Percentiles rank a stretch among this genome's conserved stretches.
Evolutionary conservation across 164 flowering plant genomes (phyloP).

Genomic region (Cinnamomum chago): DNA sequence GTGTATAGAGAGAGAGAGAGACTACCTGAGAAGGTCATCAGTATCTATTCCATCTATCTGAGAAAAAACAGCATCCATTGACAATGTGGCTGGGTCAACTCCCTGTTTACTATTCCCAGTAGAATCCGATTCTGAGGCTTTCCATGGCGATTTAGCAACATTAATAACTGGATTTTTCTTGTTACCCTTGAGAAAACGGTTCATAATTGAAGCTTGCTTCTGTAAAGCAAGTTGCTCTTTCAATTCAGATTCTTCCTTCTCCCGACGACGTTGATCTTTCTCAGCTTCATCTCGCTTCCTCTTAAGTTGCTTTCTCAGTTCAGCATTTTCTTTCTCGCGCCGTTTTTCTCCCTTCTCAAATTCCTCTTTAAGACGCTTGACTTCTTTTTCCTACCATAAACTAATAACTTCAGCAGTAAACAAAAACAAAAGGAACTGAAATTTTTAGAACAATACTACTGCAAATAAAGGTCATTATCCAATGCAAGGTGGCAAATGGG

Average conservation of each 20-base stretch:
- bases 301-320: slow-evolving; percentile 39
- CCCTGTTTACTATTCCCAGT: slow-evolving; percentile 20
- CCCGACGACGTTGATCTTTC: slow-evolving; percentile 58
- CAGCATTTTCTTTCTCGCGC: slow-evolving; percentile 69
- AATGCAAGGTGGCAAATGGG: no score
- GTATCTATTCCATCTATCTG: slow-evolving; percentile 21
- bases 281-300: slow-evolving; percentile 37
- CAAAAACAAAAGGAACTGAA: no score
- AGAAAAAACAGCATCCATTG: slow-evolving; percentile 59
- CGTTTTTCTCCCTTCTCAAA: slow-evolving; percentile 63
- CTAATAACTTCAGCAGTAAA: slow-evolving; percentile 4
- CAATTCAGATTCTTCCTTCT: slow-evolving; percentile 67
- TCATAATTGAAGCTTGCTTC: slow-evolving; percentile 92
- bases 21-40: slow-evolving; percentile 50
- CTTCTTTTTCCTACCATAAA: slow-evolving; percentile 68
- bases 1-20: not conserved
- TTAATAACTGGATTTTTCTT: slow-evolving; percentile 27
- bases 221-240: slow-evolving; percentile 58
- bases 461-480: no score
- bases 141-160: slow-evolving; percentile 23
- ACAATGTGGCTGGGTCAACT: slow-evolving; percentile 34
- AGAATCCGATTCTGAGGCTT: slow-evolving; percentile 20
- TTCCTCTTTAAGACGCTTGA: slow-evolving; percentile 58
- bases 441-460: no score
- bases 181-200: slow-evolving; percentile 70